phyloP scores from a whole-genome alignment of 2,329 filamentous ascomycete genomes.

The Pseudogymnoascus sp. region DNA sequence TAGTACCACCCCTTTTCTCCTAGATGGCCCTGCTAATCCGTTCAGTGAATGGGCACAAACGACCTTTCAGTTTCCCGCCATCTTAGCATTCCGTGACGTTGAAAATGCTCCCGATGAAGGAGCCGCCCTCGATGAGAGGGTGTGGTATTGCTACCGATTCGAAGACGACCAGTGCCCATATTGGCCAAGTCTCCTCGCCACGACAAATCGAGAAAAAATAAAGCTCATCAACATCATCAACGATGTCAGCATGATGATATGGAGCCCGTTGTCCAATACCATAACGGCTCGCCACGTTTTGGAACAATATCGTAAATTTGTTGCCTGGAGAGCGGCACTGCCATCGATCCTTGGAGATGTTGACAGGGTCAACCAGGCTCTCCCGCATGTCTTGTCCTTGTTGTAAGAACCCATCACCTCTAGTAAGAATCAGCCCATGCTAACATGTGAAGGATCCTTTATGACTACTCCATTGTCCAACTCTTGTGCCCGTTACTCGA shows the following conservation, averaged over 20 bases:
- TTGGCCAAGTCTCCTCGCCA: constrained; percentile 23
- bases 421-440: not conserved
- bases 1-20: constrained; percentile 13
- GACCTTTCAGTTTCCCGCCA: constrained; percentile 25
- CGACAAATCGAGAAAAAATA: constrained; percentile 27
- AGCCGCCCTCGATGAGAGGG: constrained; percentile 16
- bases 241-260: constrained; percentile 24
- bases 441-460: constrained; percentile 27
- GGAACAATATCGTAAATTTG: constrained; percentile 24
- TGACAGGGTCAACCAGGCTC: constrained; percentile 18
- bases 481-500: constrained; percentile 28
- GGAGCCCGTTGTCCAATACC: constrained; percentile 13
- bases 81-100: constrained; percentile 11
- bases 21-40: constrained; percentile 18
- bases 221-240: constrained; percentile 26
- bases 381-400: constrained; percentile 29
- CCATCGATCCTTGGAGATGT: constrained; percentile 21
- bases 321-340: constrained; percentile 25
- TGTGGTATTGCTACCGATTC: constrained; percentile 25
- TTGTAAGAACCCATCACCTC: constrained; percentile 24
- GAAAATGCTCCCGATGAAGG: constrained; percentile 17
- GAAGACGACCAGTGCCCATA: constrained; percentile 17
- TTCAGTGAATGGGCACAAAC: constrained; percentile 30
- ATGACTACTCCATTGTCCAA: constrained; percentile 25
- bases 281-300: constrained; percentile 22